phyloP scores from a whole-genome alignment of 2,329 filamentous ascomycete species.

The Thelonectria rubi region DNA sequence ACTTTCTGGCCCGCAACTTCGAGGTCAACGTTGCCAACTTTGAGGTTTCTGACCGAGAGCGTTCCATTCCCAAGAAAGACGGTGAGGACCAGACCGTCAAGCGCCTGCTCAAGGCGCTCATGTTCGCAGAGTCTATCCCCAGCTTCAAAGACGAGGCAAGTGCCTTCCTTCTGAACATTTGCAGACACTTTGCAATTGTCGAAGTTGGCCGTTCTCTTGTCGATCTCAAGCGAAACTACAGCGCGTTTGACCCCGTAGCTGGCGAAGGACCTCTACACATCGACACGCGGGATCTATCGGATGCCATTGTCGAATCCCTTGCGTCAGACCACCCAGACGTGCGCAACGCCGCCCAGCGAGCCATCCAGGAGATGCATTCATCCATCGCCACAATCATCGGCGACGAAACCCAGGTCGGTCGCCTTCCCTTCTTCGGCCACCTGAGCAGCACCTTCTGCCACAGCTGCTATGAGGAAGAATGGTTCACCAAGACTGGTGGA shows the following conservation, averaged over 20 bases:
- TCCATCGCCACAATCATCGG: slow-evolving; percentile 83
- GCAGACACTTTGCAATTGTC: slow-evolving; percentile 88
- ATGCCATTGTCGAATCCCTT: slow-evolving; percentile 89
- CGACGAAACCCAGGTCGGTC: slow-evolving; percentile 73
- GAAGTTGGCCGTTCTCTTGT: slow-evolving; percentile 89
- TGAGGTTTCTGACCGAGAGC: slow-evolving; percentile 78
- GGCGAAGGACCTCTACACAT: slow-evolving; percentile 89
- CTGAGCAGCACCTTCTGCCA: slow-evolving; percentile 88
- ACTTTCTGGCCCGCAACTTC: slow-evolving; percentile 77
- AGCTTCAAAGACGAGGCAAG: slow-evolving; percentile 82
- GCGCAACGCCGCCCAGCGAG: slow-evolving; percentile 81
- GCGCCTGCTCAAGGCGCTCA: slow-evolving; percentile 86
- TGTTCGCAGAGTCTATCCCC: slow-evolving; percentile 84
- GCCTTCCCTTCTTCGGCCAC: slow-evolving; percentile 84
- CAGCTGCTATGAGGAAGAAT: slow-evolving; percentile 96
- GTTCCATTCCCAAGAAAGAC: slow-evolving; percentile 86
- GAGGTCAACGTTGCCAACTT: slow-evolving; percentile 76
- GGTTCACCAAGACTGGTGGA: slow-evolving; percentile 97
- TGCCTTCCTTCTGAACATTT: slow-evolving; percentile 80
- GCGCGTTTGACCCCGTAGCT: slow-evolving; percentile 82
- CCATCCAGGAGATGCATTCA: slow-evolving; percentile 81
- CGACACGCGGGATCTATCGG: slow-evolving; percentile 85
- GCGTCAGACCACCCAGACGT: slow-evolving; percentile 85
- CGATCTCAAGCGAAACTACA: slow-evolving; percentile 77
- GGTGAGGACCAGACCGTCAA: slow-evolving; percentile 84